These are phyloP conservation scores for Neurospora sp. DNA, from an alignment of 2,329 filamentous ascomycete genomes.

Conservation along the genomic window DNA sequence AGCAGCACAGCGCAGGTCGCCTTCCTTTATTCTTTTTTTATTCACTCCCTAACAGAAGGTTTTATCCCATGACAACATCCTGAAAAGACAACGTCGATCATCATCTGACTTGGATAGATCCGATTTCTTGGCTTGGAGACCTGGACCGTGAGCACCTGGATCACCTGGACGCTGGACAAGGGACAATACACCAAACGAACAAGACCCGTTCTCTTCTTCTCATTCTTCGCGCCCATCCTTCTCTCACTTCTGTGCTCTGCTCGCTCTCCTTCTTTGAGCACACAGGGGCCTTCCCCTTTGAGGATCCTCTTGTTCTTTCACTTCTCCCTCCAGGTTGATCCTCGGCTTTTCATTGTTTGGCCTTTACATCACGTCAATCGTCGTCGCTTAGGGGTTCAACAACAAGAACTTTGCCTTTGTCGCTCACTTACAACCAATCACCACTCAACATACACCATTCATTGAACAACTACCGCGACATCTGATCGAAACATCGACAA, in stretches of 20 bases:
- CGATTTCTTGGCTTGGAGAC: background rate
- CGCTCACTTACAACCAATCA: background rate
- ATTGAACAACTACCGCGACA: background rate
- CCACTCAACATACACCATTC: background rate
- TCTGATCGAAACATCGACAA: background rate
- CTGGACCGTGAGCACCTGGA: background rate
- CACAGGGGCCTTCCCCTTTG: slow-evolving; percentile 4
- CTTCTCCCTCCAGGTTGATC: slow-evolving; percentile 46
- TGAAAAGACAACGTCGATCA: background rate
- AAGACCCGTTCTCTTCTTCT: background rate
- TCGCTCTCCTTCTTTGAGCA: background rate
- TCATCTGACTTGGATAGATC: background rate
- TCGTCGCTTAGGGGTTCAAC: background rate
- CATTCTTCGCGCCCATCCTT: background rate
- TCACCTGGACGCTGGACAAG: background rate
- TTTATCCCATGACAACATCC: background rate
- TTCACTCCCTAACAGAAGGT: background rate
- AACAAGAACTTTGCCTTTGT: slow-evolving; percentile 2
- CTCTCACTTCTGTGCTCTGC: background rate
- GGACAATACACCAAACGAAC: background rate
- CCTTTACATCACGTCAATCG: slow-evolving; percentile 3
- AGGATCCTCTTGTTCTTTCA: slow-evolving; percentile 20
- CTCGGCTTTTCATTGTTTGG: slow-evolving; percentile 34
- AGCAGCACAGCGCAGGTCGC: slow-evolving; percentile 4
- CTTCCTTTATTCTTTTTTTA: background rate